These are phyloP conservation scores for Lepidium aucheri DNA, from an alignment of 345 rosid genomes.

Conservation along the genomic window DNA sequence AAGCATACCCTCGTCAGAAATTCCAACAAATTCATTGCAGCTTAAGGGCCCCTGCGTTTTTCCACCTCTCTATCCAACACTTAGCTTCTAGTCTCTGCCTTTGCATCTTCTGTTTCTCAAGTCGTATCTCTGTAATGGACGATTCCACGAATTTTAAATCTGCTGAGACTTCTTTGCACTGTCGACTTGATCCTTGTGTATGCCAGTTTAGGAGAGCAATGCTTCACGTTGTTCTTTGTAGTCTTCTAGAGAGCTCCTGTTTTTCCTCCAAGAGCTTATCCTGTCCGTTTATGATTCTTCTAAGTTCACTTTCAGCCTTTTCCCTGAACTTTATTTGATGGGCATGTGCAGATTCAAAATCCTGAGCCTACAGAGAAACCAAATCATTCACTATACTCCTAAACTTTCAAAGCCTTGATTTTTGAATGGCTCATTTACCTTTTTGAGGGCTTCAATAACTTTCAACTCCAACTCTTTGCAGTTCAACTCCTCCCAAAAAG, in stretches of 20 bases:
- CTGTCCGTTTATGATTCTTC: constrained; percentile 26
- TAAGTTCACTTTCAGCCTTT: constrained; percentile 43
- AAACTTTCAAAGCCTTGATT: background rate
- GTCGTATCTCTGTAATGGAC: constrained; percentile 46
- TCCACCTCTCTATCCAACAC: constrained; percentile 68
- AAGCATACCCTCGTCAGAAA: constrained; percentile 39
- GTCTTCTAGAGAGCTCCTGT: constrained; percentile 34
- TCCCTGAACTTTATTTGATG: constrained; percentile 38
- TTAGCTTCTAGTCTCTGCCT: constrained; percentile 61
- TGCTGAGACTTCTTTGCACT: constrained; percentile 41
- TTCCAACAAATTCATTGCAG: constrained; percentile 39
- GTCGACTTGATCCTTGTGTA: constrained; percentile 40
- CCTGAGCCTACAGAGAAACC: no score
- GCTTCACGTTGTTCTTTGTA: constrained; percentile 45
- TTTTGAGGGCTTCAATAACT: constrained; percentile 39
- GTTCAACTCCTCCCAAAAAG: background rate
- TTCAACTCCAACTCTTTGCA: constrained; percentile 25
- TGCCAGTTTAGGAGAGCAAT: constrained; percentile 51
- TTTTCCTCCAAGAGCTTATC: constrained; percentile 43
- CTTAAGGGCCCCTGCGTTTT: constrained; percentile 38
- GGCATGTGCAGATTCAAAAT: constrained; percentile 18
- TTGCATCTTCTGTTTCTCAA: constrained; percentile 50
- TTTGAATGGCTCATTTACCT: constrained; percentile 28
- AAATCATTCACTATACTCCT: no score
- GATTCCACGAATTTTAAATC: constrained; percentile 40